A percentile compares a stretch with the other conserved stretches of the same genome.
Evolutionary conservation across 2,329 filamentous ascomycete genomes (phyloP).

Genomic region (Verticillium klebahnii): DNA sequence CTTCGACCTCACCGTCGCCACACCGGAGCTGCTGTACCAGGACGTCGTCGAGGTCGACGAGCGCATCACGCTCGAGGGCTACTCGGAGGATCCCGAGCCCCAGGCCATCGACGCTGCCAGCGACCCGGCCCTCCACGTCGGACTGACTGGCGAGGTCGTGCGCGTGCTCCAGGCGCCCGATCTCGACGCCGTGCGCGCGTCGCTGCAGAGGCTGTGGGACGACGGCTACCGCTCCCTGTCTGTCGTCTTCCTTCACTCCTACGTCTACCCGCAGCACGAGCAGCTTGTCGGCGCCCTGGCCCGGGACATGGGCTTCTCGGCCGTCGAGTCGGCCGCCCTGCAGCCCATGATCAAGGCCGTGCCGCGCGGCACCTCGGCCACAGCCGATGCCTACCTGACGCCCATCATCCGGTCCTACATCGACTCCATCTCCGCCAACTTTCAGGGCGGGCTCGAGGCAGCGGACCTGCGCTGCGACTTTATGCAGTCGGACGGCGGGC

Average conservation of each 20-base stretch:
- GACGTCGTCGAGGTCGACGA: constrained; percentile 71
- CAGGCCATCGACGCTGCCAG: constrained; percentile 37
- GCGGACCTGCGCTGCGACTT: constrained; percentile 58
- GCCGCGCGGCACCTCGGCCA: constrained; percentile 36
- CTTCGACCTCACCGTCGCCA: constrained; percentile 66
- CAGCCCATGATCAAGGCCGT: constrained; percentile 40
- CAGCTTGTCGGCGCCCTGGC: constrained; percentile 29
- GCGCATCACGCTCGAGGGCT: constrained; percentile 68
- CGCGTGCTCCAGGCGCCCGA: constrained; percentile 59
- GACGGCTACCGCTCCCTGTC: constrained; percentile 50
- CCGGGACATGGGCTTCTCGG: constrained; percentile 34
- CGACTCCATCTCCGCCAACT: constrained; percentile 28
- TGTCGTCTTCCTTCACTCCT: constrained; percentile 69
- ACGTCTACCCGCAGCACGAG: constrained; percentile 38
- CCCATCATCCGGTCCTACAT: constrained; percentile 31
- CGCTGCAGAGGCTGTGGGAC: constrained; percentile 57
- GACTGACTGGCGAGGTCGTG: constrained; percentile 64
- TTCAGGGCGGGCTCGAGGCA: constrained; percentile 27
- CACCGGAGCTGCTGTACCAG: constrained; percentile 66
- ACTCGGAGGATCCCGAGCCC: constrained; percentile 61
- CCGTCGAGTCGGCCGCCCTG: constrained; percentile 29
- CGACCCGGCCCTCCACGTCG: constrained; percentile 52
- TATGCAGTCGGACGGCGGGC: constrained; percentile 59
- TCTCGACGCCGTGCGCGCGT: constrained; percentile 44
- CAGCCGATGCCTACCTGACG: constrained; percentile 38